Conservation (phyloP, 805 yeast genomes). For the Suhomyces canberraensis region DNA sequence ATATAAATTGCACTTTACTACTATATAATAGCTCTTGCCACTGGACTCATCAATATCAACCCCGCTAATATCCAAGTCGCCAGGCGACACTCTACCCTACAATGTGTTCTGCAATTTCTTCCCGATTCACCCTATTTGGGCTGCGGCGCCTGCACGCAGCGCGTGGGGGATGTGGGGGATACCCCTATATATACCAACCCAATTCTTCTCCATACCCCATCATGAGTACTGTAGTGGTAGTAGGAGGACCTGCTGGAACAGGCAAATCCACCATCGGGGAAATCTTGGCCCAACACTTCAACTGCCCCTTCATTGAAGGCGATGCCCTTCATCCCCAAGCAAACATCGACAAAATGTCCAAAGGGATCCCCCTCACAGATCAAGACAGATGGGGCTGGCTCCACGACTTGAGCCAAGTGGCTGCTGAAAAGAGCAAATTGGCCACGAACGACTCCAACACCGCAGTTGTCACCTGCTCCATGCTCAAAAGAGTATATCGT, state of each 20-base stretch:
- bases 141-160: too few species aligned
- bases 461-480: constrained; percentile 77
- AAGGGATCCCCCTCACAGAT: constrained; percentile 78
- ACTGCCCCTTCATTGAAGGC: constrained; percentile 74
- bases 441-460: constrained; percentile 16
- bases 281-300: constrained; percentile 41
- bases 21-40: too few species aligned
- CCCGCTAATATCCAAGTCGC: too few species aligned
- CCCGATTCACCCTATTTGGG: too few species aligned
- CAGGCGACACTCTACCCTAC: too few species aligned
- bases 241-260: constrained; percentile 96
- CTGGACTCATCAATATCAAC: too few species aligned
- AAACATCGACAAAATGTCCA: constrained; percentile 80
- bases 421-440: constrained; percentile 37
- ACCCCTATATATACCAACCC: not conserved
- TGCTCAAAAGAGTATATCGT: constrained; percentile 74
- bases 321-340: constrained; percentile 69
- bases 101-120: too few species aligned
- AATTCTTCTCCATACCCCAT: not conserved
- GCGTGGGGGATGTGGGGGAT: not conserved
- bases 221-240: constrained; percentile 44
- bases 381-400: constrained; percentile 95
- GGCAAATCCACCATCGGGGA: constrained; percentile 84
- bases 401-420: constrained; percentile 40
- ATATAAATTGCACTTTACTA: too few species aligned